Percentiles rank a stretch among this genome's conserved stretches.
phyloP scores from a whole-genome alignment of 192 early-diverging fungal genomes.

The Umbelopsis vinacea region DNA sequence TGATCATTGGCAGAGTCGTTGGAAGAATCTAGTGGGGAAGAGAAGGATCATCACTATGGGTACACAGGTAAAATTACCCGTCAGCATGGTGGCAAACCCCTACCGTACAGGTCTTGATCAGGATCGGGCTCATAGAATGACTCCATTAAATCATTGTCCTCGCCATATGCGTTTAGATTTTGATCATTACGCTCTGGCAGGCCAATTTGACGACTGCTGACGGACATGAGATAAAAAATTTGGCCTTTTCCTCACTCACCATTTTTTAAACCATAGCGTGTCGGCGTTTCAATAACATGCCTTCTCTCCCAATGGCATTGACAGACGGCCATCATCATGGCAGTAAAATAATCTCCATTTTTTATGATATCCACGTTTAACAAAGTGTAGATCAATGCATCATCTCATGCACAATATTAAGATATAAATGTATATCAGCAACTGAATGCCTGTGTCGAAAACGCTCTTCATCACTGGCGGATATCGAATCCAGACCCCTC shows the following conservation, averaged over 20 bases:
- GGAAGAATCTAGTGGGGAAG: background rate
- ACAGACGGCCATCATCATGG: background rate
- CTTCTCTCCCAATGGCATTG: background rate
- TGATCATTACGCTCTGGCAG: conserved; percentile 22
- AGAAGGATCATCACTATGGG: background rate
- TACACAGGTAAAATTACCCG: background rate
- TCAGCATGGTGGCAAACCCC: background rate
- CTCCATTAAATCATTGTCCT: conserved; percentile 21
- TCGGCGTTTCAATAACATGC: conserved; percentile 1
- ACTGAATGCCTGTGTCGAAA: too few relatives aligned
- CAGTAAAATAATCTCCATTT: background rate
- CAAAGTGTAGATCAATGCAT: too few relatives aligned
- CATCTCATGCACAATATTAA: too few relatives aligned
- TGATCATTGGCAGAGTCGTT: conserved; percentile 20
- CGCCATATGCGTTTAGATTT: conserved; percentile 2
- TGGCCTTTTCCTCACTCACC: background rate
- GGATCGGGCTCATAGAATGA: conserved; percentile 19
- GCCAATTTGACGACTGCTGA: conserved; percentile 8
- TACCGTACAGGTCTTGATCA: conserved; percentile 19
- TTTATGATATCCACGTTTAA: too few relatives aligned
- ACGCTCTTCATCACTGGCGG: background rate
- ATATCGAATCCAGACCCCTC: conserved; percentile 18
- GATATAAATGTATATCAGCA: too few relatives aligned
- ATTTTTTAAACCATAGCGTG: background rate
- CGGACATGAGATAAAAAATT: background rate